Percentiles rank a stretch among this genome's conserved stretches.
Evolutionary conservation across 768 basidiomycete species (phyloP).

Genomic region (Xanthoconium purpureum): DNA sequence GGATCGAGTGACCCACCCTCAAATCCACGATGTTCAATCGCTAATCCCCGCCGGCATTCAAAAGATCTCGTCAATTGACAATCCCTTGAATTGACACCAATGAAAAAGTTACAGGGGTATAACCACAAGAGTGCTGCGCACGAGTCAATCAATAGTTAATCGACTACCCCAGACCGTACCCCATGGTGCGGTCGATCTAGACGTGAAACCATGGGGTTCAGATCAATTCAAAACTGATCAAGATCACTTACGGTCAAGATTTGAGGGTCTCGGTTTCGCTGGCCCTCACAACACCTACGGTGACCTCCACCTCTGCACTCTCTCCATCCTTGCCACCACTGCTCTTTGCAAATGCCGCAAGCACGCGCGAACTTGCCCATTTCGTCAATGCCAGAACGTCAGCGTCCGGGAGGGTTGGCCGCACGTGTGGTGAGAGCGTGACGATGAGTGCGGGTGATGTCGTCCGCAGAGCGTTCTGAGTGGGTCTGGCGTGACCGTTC

Average conservation of each 20-base stretch:
- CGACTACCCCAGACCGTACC: conserved; percentile 1
- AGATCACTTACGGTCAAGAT: conserved; percentile 9
- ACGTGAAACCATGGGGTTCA: not conserved
- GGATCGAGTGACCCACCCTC: conserved; percentile 21
- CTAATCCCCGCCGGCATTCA: not conserved
- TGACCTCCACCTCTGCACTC: conserved; percentile 56
- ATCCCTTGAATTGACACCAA: conserved; percentile 8
- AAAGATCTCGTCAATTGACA: not conserved
- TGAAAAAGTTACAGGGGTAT: conserved; percentile 8
- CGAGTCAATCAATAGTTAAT: conserved; percentile 5
- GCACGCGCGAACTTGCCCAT: conserved; percentile 73
- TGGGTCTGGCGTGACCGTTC: conserved; percentile 4
- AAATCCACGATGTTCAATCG: not conserved
- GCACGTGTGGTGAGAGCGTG: conserved; percentile 78
- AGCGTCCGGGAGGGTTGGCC: conserved; percentile 59
- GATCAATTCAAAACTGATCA: conserved; percentile 1
- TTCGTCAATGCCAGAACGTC: conserved; percentile 69
- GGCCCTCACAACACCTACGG: conserved; percentile 72
- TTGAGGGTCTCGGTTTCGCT: not conserved
- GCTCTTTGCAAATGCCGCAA: conserved; percentile 45
- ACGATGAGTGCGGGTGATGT: conserved; percentile 55
- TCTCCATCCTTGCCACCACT: conserved; percentile 29
- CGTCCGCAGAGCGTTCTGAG: not conserved
- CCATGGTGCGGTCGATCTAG: not conserved
- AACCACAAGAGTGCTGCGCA: conserved; percentile 10